phyloP scores from a whole-genome alignment of 257 asterid species.

The Solanum gracilifrons region DNA sequence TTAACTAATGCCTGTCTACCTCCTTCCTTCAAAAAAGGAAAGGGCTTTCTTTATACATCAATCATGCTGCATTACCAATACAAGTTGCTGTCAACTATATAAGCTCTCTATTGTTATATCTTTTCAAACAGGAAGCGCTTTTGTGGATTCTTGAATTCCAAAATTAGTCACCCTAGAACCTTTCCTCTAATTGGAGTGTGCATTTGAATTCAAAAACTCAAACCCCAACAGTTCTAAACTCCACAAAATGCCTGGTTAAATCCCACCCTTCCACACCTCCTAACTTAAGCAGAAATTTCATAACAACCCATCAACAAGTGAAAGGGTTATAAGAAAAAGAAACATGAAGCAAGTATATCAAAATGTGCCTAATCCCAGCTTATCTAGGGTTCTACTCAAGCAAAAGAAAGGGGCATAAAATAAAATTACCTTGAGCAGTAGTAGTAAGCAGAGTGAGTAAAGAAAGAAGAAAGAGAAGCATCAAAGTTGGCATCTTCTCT shows the following conservation, averaged over 20 bases:
- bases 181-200: neutral
- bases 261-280: neutral
- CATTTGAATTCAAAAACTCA: neutral
- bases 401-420: neutral
- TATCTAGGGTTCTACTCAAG: neutral
- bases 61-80: neutral
- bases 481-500: constrained; percentile 44
- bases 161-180: neutral
- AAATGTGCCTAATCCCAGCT: neutral
- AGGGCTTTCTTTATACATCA: neutral
- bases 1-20: neutral
- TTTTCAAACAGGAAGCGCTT: neutral
- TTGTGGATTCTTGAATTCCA: neutral
- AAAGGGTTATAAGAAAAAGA: too few species aligned
- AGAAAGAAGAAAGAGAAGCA: constrained; percentile 44
- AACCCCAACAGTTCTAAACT: neutral
- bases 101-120: neutral
- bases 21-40: neutral
- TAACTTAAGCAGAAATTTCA: neutral
- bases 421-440: constrained; percentile 36
- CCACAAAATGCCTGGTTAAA: neutral
- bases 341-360: neutral
- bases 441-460: constrained; percentile 47
- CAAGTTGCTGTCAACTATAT: neutral
- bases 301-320: neutral